A percentile compares a stretch with the other conserved stretches of the same genome.
phyloP scores from a whole-genome alignment of 441 rosid genomes.

The Raphanus hybrid region DNA sequence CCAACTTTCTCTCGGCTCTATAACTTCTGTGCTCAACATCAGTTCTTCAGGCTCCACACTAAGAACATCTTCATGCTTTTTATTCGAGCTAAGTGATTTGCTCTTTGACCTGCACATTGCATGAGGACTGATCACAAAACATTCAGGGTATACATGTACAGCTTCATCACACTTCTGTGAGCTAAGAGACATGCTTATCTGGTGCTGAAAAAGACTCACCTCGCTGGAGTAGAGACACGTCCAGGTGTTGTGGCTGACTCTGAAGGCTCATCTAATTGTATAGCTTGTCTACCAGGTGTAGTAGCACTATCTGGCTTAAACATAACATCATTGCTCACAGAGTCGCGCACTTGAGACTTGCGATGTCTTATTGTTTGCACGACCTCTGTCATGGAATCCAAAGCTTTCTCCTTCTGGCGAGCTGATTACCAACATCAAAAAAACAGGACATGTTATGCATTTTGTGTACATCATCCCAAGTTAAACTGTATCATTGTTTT shows the following conservation, averaged over 20 bases:
- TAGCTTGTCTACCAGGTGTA: slow-evolving; percentile 52
- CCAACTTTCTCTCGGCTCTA: slow-evolving; percentile 61
- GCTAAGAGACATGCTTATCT: slow-evolving; percentile 15
- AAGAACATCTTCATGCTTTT: slow-evolving; percentile 36
- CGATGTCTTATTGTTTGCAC: slow-evolving; percentile 75
- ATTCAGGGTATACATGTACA: slow-evolving; percentile 4
- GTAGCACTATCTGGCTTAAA: slow-evolving; percentile 31
- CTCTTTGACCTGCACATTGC: slow-evolving; percentile 56
- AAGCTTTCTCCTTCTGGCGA: slow-evolving; percentile 83
- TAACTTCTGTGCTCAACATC: slow-evolving; percentile 68
- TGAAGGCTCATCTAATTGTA: slow-evolving; percentile 46
- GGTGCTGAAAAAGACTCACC: slow-evolving; percentile 52
- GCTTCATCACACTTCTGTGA: slow-evolving; percentile 16
- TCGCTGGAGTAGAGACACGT: slow-evolving; percentile 54
- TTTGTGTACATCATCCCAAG: slow-evolving; percentile 6
- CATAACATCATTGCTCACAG: slow-evolving; percentile 43
- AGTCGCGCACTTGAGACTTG: slow-evolving; percentile 49
- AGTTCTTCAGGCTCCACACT: slow-evolving; percentile 57
- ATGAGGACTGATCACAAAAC: slow-evolving; percentile 17
- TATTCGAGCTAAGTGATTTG: slow-evolving; percentile 43
- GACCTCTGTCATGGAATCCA: slow-evolving; percentile 83
- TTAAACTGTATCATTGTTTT: slow-evolving; percentile 14
- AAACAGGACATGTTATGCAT: slow-evolving; percentile 1
- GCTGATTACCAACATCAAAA: slow-evolving; percentile 50
- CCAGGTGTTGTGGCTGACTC: slow-evolving; percentile 58